Evolutionary conservation across 441 rosid genomes (phyloP), one percentile per base, ranked within the genome.

Genomic region (Corymbia calophylla): DNA sequence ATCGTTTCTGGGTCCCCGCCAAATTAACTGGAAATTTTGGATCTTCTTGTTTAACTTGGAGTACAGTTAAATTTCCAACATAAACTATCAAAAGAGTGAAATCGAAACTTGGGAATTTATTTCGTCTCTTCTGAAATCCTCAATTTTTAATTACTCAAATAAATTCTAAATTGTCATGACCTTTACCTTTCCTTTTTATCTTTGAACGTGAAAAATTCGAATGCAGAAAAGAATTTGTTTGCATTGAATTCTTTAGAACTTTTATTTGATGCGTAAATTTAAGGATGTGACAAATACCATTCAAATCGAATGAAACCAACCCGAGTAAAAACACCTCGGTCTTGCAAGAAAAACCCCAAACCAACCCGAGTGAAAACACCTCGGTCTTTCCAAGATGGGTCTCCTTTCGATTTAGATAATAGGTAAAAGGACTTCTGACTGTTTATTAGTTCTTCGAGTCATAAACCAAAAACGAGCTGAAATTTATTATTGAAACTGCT

Each of bases 311-410:
- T 8, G 25, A 9, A 35, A 3, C 27, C 2, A 5, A 35, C 12
- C 6, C 8, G 1, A 35, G 0, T 21, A 3, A 19, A 19, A 35
- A 21, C 6, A 39, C 17, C 21, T 60, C 1, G 7, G 17, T 3
- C 39, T 35, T 35, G 39, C 39, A 35, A 35, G 39, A 35, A 35
- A 35, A 35, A 35, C 39, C 39, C 15, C 48, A 9, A 35, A 3
- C 27, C 2, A 5, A 35, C 13, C 7, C 15, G 2, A 35, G 0
- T 11, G 3, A 35, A 21, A 35, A 23, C 3, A 39, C 17, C 23
- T 39, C 6, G 44, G 44, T 6, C 1, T 39, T 73, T 39, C 1
- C 5, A 0, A 39, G 1, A 39, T 1, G 16, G 8, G 2, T 73
- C 21, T 39, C 0, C 15, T 39, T 73, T 21, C 14, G 1, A 12